Evolutionary conservation across 1,139 yeast species (phyloP).

Genomic region (Saccharomyces hybrid): DNA sequence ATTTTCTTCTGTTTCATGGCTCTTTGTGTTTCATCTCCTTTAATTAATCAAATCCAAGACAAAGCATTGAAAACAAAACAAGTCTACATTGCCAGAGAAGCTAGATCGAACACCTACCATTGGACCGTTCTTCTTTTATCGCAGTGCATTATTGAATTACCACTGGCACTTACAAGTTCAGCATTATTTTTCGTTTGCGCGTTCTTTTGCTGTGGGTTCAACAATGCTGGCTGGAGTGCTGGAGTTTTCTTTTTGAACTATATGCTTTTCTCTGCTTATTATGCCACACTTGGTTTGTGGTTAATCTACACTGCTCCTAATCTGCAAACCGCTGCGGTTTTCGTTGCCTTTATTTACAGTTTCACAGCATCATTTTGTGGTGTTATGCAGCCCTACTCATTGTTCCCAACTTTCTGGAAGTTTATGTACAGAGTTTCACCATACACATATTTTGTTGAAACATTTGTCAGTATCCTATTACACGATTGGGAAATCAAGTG

Average conservation of each 20-base stretch:
- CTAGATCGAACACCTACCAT: too few relatives aligned
- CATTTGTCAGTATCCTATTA: conserved; percentile 43
- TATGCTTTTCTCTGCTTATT: too few relatives aligned
- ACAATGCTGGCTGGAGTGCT: conserved; percentile 40
- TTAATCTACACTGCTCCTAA: conserved; percentile 47
- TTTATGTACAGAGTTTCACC: conserved; percentile 69
- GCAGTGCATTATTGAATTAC: conserved; percentile 42
- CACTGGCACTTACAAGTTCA: conserved; percentile 42
- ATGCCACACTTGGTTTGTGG: too few relatives aligned
- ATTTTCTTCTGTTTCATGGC: too few relatives aligned
- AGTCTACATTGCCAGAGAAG: too few relatives aligned
- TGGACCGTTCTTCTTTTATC: too few relatives aligned
- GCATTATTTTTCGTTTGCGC: conserved; percentile 44
- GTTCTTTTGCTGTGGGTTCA: conserved; percentile 49
- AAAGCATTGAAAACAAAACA: too few relatives aligned
- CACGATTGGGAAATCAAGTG: conserved; percentile 51
- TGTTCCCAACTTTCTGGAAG: conserved; percentile 54
- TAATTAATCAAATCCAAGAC: too few relatives aligned
- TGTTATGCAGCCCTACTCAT: conserved; percentile 46
- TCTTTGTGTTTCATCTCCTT: too few relatives aligned
- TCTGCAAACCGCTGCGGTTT: conserved; percentile 50
- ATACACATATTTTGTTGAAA: conserved; percentile 56
- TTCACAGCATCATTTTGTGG: conserved; percentile 52
- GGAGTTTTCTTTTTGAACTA: conserved; percentile 41
- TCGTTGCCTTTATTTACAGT: conserved; percentile 43